Conservation (phyloP, 352 stramenopile species). For the Pythium brachiatum region DNA sequence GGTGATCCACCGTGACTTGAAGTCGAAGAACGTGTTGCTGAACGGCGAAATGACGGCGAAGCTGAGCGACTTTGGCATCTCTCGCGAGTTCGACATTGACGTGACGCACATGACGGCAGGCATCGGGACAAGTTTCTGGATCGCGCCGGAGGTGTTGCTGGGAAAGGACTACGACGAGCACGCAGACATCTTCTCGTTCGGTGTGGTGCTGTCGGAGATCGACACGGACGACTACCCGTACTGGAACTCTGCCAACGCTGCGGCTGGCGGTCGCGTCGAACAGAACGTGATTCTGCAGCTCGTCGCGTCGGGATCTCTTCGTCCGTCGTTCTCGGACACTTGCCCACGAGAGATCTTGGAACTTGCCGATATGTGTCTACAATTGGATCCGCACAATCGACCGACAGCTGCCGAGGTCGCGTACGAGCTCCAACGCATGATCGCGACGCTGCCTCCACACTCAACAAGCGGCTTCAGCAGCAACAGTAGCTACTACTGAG, state of each 20-base stretch:
- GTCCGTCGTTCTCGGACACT: slow-evolving; percentile 48
- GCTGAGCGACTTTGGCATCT: slow-evolving; percentile 70
- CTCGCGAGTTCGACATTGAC: slow-evolving; percentile 47
- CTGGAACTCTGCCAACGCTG: slow-evolving; percentile 39
- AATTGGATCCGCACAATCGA: slow-evolving; percentile 52
- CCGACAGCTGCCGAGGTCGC: slow-evolving; percentile 55
- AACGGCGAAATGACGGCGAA: slow-evolving; percentile 39
- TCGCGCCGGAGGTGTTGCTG: slow-evolving; percentile 60
- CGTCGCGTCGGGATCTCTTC: slow-evolving; percentile 54
- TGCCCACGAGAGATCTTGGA: slow-evolving; percentile 46
- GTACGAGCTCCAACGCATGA: slow-evolving; percentile 57
- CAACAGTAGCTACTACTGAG: slow-evolving; percentile 5
- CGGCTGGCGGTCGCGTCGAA: slow-evolving; percentile 41
- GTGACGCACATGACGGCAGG: slow-evolving; percentile 70
- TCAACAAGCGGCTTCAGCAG: slow-evolving; percentile 5
- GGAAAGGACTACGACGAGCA: slow-evolving; percentile 29
- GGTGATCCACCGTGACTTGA: slow-evolving; percentile 62
- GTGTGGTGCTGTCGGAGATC: slow-evolving; percentile 27
- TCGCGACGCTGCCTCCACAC: slow-evolving; percentile 15
- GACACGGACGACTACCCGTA: slow-evolving; percentile 27
- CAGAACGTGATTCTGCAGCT: slow-evolving; percentile 60
- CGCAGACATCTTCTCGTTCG: slow-evolving; percentile 27
- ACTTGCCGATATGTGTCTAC: slow-evolving; percentile 47
- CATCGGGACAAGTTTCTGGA: slow-evolving; percentile 73
- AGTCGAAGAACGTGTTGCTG: slow-evolving; percentile 57